Base-by-base conservation (phyloP, 192 early-diverging fungal genomes). In the Umbelopsis isabellina region DNA sequence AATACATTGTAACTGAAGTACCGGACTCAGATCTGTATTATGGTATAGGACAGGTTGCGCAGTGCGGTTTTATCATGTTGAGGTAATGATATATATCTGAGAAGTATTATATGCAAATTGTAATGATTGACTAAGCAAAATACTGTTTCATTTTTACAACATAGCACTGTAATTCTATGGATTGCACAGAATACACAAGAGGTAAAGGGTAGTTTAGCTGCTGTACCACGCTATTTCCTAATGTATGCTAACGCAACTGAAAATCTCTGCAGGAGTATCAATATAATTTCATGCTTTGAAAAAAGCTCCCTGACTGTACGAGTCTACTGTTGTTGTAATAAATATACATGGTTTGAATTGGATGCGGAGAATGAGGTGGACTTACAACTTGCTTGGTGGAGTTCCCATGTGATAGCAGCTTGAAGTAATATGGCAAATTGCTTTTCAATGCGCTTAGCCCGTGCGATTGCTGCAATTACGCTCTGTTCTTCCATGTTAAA, bases 171-270 rank as follows among this genome's bases (percentile, higher is more conserved):
- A 18, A 61, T 61, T 0, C 30, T 61, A 0, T 61, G 55, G 55
- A 61, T 61, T n/a, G 55, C 55, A 61, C 55, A 61, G 30, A 61
- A 61, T 35, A 61, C 55, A 25, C 55, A 61, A 61, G 55, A 61
- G 55, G 55, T 61, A 61, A 35, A n/a, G n/a, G 8, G 11, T 3
- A 53, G 2, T 23, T 20, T 25, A 2, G 51, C 51, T 53, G 22
- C 0, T 18, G 30, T n/a, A 7, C 18, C 35, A 16, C 13, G 18
- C 16, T 35, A 4, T 25, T 15, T 61, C 18, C 9, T 61, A 12
- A 41, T 41, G 7, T 16, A 61, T 27, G 55, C 55, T 61, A 16
- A 61, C 55, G 9, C 5, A n/a, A 4, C 5, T 61, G 25, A 35
- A 5, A 10, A 55, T 27, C 10, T 41, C 37, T 61, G 33, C 25